Base-by-base conservation (phyloP, 2,329 filamentous ascomycete genomes). In the Verticillium nubilum region DNA sequence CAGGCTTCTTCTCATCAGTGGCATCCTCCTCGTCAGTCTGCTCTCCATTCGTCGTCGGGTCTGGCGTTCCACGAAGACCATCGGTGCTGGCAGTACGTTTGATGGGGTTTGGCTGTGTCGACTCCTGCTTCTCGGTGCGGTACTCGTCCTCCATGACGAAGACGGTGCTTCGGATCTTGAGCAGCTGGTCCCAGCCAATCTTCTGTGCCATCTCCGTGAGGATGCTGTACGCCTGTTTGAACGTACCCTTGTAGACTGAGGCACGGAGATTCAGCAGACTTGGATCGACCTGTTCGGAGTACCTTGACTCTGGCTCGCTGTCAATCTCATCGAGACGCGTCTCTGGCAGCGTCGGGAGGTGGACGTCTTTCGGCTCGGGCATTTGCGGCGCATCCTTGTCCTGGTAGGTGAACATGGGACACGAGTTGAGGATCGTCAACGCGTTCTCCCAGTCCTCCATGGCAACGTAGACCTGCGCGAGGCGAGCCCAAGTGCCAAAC, bases 141-240 rank as follows among this genome's bases (percentile, higher is more conserved):
- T 99, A 99, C 73, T 99, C 95, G 70, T 99, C 95, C 73, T 99
- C 95, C 95, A 99, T 99, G 55, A 99, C 95, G 67, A 99, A 99
- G 1, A 99, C 95, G 63, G 94, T 93, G 77, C 94, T 98, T 66
- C 95, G 86, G 68, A 96, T 97, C 74, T 92, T 96, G 57, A 99
- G 80, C 25, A 99, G 81, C 70, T 97, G 92, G 68, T 99, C 95
- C 95, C 95, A 99, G 42, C 95, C 95, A 67, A 99, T 97, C 74
- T 95, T 94, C 62, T 92, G 89, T 0, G 94, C 96, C 80, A 99
- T 94, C 72, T 97, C 94, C 0, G 95, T 98, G 62, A 99, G 80
- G 33, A 99, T 89, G 64, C 88, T 88, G 76, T 99, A 99, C 1
- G 95, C 95, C 70, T 97, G 91, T 69, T 95, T 86, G 71, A 99